Evolutionary conservation across 164 flowering plant genomes (phyloP).

Genomic region (Houttuynia cordata): DNA sequence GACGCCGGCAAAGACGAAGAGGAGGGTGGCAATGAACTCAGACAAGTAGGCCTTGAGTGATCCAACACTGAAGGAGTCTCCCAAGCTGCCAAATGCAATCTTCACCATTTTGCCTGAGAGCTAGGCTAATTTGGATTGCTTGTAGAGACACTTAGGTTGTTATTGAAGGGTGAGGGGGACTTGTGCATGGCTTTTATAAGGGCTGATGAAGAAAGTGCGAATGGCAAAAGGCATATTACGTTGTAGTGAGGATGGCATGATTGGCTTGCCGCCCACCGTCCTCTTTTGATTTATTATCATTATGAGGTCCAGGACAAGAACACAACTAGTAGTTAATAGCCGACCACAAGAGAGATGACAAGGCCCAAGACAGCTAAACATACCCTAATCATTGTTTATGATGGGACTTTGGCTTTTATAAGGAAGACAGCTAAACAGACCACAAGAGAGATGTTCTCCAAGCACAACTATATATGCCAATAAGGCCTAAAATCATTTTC

Average conservation of each 20-base stretch:
- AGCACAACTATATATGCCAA: no score
- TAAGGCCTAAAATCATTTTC: no score
- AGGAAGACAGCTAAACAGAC: neutral
- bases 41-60: slow-evolving; percentile 47
- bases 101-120: slow-evolving; percentile 40
- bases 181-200: slow-evolving; percentile 9
- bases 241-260: slow-evolving; percentile 4
- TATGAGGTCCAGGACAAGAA: slow-evolving; percentile 8
- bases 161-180: neutral
- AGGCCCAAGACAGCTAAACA: neutral
- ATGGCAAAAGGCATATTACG: slow-evolving; percentile 3
- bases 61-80: slow-evolving; percentile 46
- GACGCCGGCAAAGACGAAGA: slow-evolving; percentile 70
- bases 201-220: slow-evolving; percentile 13
- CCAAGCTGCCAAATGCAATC: slow-evolving; percentile 37
- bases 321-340: slow-evolving; percentile 7
- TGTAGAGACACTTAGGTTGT: neutral
- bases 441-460: neutral
- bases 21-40: slow-evolving; percentile 63
- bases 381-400: neutral
- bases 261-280: slow-evolving; percentile 25
- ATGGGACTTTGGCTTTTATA: neutral
- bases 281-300: slow-evolving; percentile 9
- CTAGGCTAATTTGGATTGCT: no score
- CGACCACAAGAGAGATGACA: neutral